Percentiles rank a stretch among this genome's conserved stretches.
Evolutionary conservation across 2,329 filamentous ascomycete genomes (phyloP).

Genomic region (Hypomyces perniciosus): DNA sequence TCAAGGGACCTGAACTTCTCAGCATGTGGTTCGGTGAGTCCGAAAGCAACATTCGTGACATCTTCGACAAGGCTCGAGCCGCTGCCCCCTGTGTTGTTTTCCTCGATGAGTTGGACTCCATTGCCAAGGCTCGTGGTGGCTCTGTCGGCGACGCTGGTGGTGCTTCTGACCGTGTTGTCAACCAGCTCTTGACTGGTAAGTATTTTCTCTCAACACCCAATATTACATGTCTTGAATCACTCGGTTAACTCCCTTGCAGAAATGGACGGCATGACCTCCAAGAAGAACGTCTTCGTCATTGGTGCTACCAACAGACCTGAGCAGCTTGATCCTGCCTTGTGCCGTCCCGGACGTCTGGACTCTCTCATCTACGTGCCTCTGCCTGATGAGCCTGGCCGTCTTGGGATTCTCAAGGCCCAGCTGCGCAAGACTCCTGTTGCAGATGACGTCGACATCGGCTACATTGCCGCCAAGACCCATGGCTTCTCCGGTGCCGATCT

Average conservation of each 20-base stretch:
- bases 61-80: constrained; percentile 98
- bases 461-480: constrained; percentile 94
- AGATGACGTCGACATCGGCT: constrained; percentile 77
- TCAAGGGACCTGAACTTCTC: constrained; percentile 96
- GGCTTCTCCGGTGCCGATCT: constrained; percentile 99
- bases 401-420: constrained; percentile 87
- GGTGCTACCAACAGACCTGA: constrained; percentile 98
- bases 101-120: constrained; percentile 96
- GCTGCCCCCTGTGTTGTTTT: constrained; percentile 98
- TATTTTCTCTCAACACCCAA: constrained; percentile 15
- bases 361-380: constrained; percentile 97
- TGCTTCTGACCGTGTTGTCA: constrained; percentile 98
- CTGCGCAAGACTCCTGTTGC: constrained; percentile 96
- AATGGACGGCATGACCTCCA: constrained; percentile 99
- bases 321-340: constrained; percentile 95
- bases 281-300: constrained; percentile 99
- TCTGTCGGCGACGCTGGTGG: constrained; percentile 93
- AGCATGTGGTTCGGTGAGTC: constrained; percentile 99
- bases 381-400: constrained; percentile 84
- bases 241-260: constrained; percentile 51
- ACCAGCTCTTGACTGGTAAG: constrained; percentile 95
- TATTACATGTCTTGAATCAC: not conserved
- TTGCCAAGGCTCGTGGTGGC: constrained; percentile 98
- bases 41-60: constrained; percentile 98
- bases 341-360: constrained; percentile 97